Base-by-base conservation (phyloP, 352 stramenopile genomes). In the Phytophthora idaei region DNA sequence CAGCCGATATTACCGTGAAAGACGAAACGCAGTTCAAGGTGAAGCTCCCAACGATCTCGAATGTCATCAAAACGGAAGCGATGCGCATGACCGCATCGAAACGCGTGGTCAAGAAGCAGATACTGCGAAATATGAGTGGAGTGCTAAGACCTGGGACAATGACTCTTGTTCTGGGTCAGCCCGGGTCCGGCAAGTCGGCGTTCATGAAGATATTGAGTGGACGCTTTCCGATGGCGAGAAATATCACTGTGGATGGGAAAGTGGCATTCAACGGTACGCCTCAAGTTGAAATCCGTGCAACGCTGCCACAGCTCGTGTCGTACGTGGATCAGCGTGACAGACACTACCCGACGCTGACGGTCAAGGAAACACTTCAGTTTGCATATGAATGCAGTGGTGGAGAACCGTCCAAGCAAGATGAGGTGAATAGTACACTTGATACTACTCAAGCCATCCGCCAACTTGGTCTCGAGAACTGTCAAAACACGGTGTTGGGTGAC, bases 291-390 rank as follows among this genome's bases (percentile, higher is more conserved):
- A 2, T 55, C 15, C 9, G 29, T 1, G 12, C 6, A 4, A 55
- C 9, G 6, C 44, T 87, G 39, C 77, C 80, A 27, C 80, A 85
- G 51, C 65, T 83, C 42, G 54, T 71, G n/a, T 42, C 78, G 7
- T 89, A 89, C 67, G 77, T 85, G 45, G 64, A 47, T 37, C 78
- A 90, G 53, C 64, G 45, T 0, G 92, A 98, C 74, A 98, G 71
- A 94, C 93, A 48, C 81, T 98, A 96, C 97, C 49, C 67, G 1
- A 62, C 67, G 3, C 29, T 83, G 28, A 81, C 74, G 0, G 79
- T 88, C 5, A 76, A 83, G 41, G 79, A 88, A 53, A 86, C 79
- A 45, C 64, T 88, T 8, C 54, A 74, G 31, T 82, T 84, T 37
- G 76, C 76, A 5, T 8, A 55, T n/a, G 48, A 55, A 9, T 55